Evolutionary conservation across 306 rosid species (phyloP), one percentile per base, ranked within the genome.

Genomic region (Fagus crenata): DNA sequence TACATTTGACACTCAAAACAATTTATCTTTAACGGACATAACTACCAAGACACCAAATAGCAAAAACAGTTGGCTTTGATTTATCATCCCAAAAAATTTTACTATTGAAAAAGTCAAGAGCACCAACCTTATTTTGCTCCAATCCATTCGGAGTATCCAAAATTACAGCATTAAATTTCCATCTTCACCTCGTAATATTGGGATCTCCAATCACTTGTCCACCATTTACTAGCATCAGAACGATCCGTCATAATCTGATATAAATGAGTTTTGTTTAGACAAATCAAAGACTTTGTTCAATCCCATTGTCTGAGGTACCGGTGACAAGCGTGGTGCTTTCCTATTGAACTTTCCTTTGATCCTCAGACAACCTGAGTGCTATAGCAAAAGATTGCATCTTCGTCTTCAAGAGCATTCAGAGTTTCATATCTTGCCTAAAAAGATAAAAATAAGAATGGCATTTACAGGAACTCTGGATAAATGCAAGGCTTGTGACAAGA

Each of bases 381-480:
- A 40, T 42, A 78, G 67, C 69, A 67, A 46, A 73, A 64, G 6
- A 53, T 46, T 18, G 53, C 2, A 79, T 55, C 31, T 7, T 33
- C 59, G 40, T 17, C 17, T 67, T 46, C 32, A 67, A 1, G 33
- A 53, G 17, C 46, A 68, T 51, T 49, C 56, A 9, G 6, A 41
- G 72, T 49, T 74, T 73, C 1, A 11, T 7, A 65, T 53, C 17
- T 81, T 56, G 32, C 63, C 54, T 9, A 42, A 67, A 42, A 64
- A 40, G 60, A 51, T 73, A 53, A 73, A 39, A 39, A 22, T 22
- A 31, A 77, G 35, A 67, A 94, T 95, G 98, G 85, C 97, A 35
- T 95, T 95, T 88, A 92, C 99, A 13, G 99, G 99, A 86, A 95
- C 99, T 73, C 80, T 91, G 84, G 99, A 95, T 65, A 95, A 92